Evolutionary conservation across 768 basidiomycete species (phyloP), one percentile per base, ranked within the genome.

Genomic region (Neoboletus subvelutipes): DNA sequence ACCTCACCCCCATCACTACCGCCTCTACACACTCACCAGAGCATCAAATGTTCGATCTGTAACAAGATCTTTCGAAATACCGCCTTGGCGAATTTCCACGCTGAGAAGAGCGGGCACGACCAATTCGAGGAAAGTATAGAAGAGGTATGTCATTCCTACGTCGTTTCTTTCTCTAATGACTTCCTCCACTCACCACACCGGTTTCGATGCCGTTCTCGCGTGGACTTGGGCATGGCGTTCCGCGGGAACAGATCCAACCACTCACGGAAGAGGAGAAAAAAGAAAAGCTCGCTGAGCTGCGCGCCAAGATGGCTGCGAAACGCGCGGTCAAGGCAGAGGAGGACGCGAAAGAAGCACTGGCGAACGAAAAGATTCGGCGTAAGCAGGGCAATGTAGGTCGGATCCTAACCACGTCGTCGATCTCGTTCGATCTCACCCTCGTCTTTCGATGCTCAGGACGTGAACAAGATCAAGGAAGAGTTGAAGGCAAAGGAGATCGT

Each of bases 81-180:
- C 0, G 91, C 90, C 3, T 77, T 96, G 17, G 95, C 92, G 15
- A 91, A 92, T 62, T 96, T 85, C 72, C 95, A 97, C 65, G 95
- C 94, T 0, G 93, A 95, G 73, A 94, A 94, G 77, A 91, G 86
- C 62, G 96, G 96, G 0, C 96, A 99, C 69, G 87, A 93, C 71
- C 87, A 94, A 62, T 98, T 98, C 60, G 95, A 97, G 69, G 96
- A 98, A 67, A 94, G 90, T 2, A 91, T 86, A 0, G 94, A 98
- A 66, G 96, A 98, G 81, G 94, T 92, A 46, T 49, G 50, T 47
- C 33, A 13, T 31, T 20, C 8, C 20, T 33, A 6, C 12, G 20
- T 10, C 13, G 1, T 47, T 20, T 20, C 8, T 18, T 2, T 22
- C 8, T 45, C 17, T 17, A 9, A 7, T 29, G n/a, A 1, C 13